Conservation (phyloP, 179 eudicot genomes). For the Corrigiola litoralis region DNA sequence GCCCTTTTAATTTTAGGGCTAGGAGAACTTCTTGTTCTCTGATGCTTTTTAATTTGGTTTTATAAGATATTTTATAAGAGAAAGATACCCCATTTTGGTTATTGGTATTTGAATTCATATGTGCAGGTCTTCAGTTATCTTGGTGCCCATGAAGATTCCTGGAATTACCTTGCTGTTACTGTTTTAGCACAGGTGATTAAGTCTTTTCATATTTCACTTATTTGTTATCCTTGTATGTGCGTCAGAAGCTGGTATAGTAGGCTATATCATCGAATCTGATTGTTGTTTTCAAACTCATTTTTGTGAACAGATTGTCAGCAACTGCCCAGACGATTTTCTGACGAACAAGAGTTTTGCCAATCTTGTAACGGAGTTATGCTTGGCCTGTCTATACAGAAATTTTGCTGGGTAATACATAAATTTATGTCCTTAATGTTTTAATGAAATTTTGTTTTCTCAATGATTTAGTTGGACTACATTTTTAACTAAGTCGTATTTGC, state of each 20-base stretch:
- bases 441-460: background rate
- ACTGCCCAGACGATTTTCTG: constrained; percentile 70
- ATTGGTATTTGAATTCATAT: constrained; percentile 9
- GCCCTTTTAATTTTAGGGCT: too few species aligned
- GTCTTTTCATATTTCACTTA: background rate
- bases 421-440: too few species aligned
- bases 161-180: constrained; percentile 74
- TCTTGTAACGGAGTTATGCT: constrained; percentile 59
- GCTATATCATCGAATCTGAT: constrained; percentile 1
- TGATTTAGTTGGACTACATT: background rate
- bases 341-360: constrained; percentile 45
- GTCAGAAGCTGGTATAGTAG: background rate
- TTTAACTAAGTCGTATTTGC: constrained; percentile 11
- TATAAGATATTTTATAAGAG: too few species aligned
- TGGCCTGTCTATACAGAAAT: constrained; percentile 50
- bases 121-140: constrained; percentile 73
- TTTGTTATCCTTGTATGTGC: background rate
- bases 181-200: constrained; percentile 68
- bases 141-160: constrained; percentile 60
- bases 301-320: constrained; percentile 60
- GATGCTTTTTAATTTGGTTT: too few species aligned
- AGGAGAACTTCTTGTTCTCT: too few species aligned
- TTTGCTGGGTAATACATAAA: constrained; percentile 41
- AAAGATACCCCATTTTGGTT: background rate
- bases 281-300: constrained; percentile 6